Evolutionary conservation across 352 stramenopile genomes (phyloP), one percentile per base, ranked within the genome.

Genomic region (Phytopythium sindhum): DNA sequence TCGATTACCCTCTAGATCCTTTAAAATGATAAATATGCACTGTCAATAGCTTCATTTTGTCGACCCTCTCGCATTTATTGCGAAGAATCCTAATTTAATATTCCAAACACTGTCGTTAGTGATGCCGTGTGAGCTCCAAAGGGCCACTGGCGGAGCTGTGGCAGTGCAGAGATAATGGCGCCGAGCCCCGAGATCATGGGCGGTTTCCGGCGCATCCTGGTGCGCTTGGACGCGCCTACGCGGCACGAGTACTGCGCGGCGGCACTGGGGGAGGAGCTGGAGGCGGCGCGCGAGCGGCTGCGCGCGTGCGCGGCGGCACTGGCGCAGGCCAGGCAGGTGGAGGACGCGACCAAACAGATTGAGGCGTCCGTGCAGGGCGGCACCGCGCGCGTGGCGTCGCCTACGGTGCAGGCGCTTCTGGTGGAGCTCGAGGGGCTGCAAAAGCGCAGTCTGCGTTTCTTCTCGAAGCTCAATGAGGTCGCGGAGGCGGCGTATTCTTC

Each of bases 131-230:
- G 4, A 3, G 31, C 3, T 10, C 10, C 33, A 26, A 24, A 26
- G 42, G 42, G 19, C n/a, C n/a, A n/a, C 24, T 55, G 48, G 11
- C 15, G 48, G 19, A 55, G 24, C 28, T 55, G 2, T 35, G 23
- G 23, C n/a, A 33, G 4, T 52, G 23, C 45, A 52, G n/a, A n/a
- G n/a, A 15, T 23, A 57, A 52, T 28, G 26, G 29, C 23, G 33
- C 37, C 31, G 4, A 9, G 12, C 10, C 2, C 21, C 10, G 54
- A 45, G 54, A 35, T 60, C n/a, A 10, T 48, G 10, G 54, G 73
- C 37, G 70, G 70, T 63, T 78, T 77, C 61, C 75, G 70, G 68
- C 68, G 73, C 31, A 74, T 81, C 33, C 66, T 81, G 19, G 47
- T 69, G 61, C 73, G 68, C 35, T 61, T 81, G 31, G 70, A 76